Evolutionary conservation across 805 yeast species (phyloP), one percentile per base, ranked within the genome.

Genomic region (Brettanomyces sp.): DNA sequence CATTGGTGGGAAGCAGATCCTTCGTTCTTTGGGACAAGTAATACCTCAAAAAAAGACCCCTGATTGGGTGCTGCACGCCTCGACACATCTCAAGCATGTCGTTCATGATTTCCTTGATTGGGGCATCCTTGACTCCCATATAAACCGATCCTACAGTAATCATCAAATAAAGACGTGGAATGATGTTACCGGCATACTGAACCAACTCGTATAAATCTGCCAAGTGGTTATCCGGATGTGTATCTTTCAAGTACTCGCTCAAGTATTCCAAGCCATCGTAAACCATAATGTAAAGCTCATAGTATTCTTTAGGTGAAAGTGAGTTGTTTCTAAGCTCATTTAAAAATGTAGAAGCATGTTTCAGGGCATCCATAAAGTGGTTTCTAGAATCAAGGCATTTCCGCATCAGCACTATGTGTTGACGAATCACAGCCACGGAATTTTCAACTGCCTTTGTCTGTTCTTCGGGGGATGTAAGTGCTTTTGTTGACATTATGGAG

Each of bases 51-150:
- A 93, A 93, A 50, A 93, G 68, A 2, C 99, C 99, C 47, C 96
- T 72, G 30, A 88, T 78, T 1, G 99, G 99, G 58, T 88, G 91
- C 64, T 93, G 99, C 2, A 91, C 95, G 13, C 97, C 99, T 37
- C 95, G 76, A 52, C 95, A 83, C 99, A 93, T 93, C 63, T 93
- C 99, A 56, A 91, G 82, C 95, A 93, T 84, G 60, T 93, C 99
- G 62, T 85, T 86, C 79, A 91, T 76, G 44, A 93, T 83, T 52
- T 89, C 98, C 56, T 77, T 77, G 34, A 79, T 74, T 0, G 97
- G 95, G 0, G 95, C 82, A 46, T 80, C 87, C 1, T 82, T 75
- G 8, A 81, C 72, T 6, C 84, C 69, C 82, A 91, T 80, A 66
- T 85, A 89, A 3, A 87, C 88, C 1, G 95, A 80, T 7, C 99